Conservation (phyloP, 1,284 basidiomycete species). For the Caloboletus inedulis region DNA sequence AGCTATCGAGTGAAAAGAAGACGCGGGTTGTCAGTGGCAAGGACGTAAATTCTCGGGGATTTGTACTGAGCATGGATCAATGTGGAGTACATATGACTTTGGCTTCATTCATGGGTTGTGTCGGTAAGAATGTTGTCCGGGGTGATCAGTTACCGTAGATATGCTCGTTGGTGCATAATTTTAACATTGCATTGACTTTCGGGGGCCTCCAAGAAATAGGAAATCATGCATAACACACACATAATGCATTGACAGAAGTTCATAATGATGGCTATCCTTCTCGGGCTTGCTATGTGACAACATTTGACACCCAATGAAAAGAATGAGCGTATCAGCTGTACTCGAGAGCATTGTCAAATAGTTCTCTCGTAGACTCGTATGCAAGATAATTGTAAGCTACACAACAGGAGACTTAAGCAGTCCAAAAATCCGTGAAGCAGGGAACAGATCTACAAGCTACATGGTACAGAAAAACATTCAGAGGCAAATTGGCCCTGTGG, state of each 20-base stretch:
- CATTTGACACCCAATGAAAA: too few species aligned
- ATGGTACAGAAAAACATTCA: neutral
- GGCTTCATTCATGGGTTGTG: neutral
- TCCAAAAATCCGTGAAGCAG: slow-evolving; percentile 2
- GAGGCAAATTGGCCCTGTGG: neutral
- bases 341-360: slow-evolving; percentile 4
- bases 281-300: too few species aligned
- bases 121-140: neutral
- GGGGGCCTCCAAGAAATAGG: too few species aligned
- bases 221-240: too few species aligned
- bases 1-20: neutral
- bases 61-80: neutral
- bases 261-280: too few species aligned
- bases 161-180: too few species aligned
- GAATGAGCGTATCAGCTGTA: too few species aligned
- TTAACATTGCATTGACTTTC: too few species aligned
- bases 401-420: neutral
- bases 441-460: slow-evolving; percentile 8
- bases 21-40: neutral
- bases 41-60: neutral
- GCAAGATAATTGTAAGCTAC: neutral
- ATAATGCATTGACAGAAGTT: too few species aligned
- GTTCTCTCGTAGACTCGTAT: neutral
- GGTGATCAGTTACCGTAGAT: neutral
- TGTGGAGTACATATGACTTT: neutral